Base-by-base conservation (phyloP, 1,139 yeast species). In the Scheffersomyces lignicola region DNA sequence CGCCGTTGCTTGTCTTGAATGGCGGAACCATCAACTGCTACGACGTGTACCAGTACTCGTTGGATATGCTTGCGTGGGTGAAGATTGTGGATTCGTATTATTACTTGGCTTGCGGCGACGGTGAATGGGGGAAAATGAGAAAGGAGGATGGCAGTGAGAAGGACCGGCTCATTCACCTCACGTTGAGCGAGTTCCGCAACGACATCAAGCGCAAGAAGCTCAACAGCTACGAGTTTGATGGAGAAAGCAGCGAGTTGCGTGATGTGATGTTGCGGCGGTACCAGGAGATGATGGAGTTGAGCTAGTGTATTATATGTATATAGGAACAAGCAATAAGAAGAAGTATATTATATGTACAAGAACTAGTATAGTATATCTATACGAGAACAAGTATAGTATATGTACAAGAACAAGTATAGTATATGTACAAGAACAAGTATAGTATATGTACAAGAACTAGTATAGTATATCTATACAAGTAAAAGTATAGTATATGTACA, bases 61-160 rank as follows among this genome's bases (percentile, higher is more conserved):
- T 43, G 1, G 65, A 56, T 5, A 44, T 79, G 36, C 56, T 52
- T 37, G 52, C 58, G 11, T 80, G 86, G 86, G 51, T 60, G 1
- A 69, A 60, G 37, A 51, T 64, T 0, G 48, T 73, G 12, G 80
- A 76, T 40, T 63, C 77, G 1, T 76, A 79, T 78, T 71, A 70
- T 41, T 61, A 48, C 36, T 44, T 54, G 20, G 48, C 37, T 1
- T 32, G 31, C 4, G 30, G 33, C 5, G 42, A 38, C 17, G 21
- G 24, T 7, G 12, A 7, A 12, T 3, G 14, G 24, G 14, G 17
- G 25, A 3, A 14, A 28, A 10, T 15, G 29, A 12, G 33, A 25
- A 3, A 15, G 12, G 10, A 22, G 26, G 23, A 30, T 21, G 24
- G 24, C 11, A 18, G 16, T 16, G n/a, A 24, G 8, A 23, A 8